Conservation (phyloP, 345 rosid genomes). For the Brassica cretica region DNA sequence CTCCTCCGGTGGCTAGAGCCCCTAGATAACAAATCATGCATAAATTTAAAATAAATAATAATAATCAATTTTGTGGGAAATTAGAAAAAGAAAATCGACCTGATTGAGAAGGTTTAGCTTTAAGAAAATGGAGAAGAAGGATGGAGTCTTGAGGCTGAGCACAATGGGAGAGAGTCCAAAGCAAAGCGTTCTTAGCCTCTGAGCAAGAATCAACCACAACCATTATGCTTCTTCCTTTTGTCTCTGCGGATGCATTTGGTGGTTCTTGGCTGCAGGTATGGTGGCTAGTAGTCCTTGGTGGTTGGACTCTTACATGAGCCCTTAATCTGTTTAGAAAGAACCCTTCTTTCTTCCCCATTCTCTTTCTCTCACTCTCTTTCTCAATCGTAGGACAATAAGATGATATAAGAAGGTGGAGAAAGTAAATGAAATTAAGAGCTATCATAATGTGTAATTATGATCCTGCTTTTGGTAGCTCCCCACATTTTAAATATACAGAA, state of each 20-base stretch:
- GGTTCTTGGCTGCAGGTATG: slow-evolving; percentile 29
- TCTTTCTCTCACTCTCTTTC: slow-evolving; percentile 43
- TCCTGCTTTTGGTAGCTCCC: slow-evolving; percentile 28
- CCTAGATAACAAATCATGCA: slow-evolving; percentile 1
- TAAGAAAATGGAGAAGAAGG: slow-evolving; percentile 66
- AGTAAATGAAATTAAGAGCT: slow-evolving; percentile 26
- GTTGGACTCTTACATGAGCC: slow-evolving; percentile 72
- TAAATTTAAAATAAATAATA: not conserved
- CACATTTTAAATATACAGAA: not conserved
- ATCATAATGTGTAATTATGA: slow-evolving; percentile 28
- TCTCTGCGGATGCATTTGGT: slow-evolving; percentile 20
- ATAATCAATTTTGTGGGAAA: not conserved
- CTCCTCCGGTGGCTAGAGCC: slow-evolving; percentile 2
- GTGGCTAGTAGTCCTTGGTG: slow-evolving; percentile 55
- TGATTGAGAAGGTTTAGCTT: slow-evolving; percentile 37
- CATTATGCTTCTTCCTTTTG: slow-evolving; percentile 68
- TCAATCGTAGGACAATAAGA: slow-evolving; percentile 7
- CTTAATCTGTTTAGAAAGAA: slow-evolving; percentile 79
- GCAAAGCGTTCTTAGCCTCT: slow-evolving; percentile 80
- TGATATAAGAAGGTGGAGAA: slow-evolving; percentile 33
- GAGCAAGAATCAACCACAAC: slow-evolving; percentile 78
- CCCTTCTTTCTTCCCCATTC: slow-evolving; percentile 56
- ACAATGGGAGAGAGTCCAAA: slow-evolving; percentile 88
- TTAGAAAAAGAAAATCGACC: slow-evolving; percentile 5
- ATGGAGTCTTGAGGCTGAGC: slow-evolving; percentile 72